Conservation (phyloP, 352 stramenopile species). For the Phytophthora syringae region DNA sequence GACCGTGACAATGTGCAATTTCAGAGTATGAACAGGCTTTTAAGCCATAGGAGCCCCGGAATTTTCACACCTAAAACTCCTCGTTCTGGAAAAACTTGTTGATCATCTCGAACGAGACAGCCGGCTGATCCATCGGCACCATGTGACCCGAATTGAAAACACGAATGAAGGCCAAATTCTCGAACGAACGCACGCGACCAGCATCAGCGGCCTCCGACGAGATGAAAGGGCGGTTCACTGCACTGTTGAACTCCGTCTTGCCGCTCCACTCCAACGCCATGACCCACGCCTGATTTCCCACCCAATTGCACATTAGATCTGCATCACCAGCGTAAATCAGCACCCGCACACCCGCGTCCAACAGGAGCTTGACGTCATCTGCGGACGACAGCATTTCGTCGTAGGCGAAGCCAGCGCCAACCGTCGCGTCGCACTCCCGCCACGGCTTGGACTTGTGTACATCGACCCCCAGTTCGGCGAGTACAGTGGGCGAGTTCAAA, state of each 20-base stretch:
- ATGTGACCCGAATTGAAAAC: conserved; percentile 96
- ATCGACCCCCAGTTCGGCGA: conserved; percentile 49
- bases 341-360: conserved; percentile 76
- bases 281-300: conserved; percentile 96
- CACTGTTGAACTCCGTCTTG: conserved; percentile 84
- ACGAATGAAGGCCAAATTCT: conserved; percentile 93
- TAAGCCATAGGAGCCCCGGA: too few relatives aligned
- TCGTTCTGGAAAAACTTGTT: conserved; percentile 87
- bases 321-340: conserved; percentile 97
- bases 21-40: background rate
- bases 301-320: conserved; percentile 98
- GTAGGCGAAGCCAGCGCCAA: conserved; percentile 90
- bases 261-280: conserved; percentile 93
- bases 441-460: conserved; percentile 70
- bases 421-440: conserved; percentile 92
- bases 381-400: conserved; percentile 97
- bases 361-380: conserved; percentile 82
- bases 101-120: conserved; percentile 91
- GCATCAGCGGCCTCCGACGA: conserved; percentile 33
- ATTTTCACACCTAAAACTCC: conserved; percentile 37
- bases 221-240: conserved; percentile 38
- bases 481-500: conserved; percentile 66
- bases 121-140: conserved; percentile 94
- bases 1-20: background rate
- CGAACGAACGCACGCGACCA: conserved; percentile 54